Evolutionary conservation across 306 rosid genomes (phyloP), one percentile per base, ranked within the genome.

Genomic region (Quercus suber): DNA sequence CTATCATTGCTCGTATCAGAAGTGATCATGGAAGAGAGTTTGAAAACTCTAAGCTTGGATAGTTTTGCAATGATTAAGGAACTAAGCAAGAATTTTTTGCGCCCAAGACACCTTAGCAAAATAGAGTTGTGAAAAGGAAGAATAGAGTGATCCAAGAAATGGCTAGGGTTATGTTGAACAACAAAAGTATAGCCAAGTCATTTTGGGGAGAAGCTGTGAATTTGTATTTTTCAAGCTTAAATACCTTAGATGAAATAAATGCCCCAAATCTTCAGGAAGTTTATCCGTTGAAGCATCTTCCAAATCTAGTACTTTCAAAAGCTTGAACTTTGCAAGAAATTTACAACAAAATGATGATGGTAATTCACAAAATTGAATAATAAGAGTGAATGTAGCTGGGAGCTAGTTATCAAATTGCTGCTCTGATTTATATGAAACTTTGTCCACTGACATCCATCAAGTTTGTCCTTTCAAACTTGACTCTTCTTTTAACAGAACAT

Each of bases 191-290:
- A 2, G 28, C 28, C 28, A 27, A 27, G 28, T 27, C 28, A 27
- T 27, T 27, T 27, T 27, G 28, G 28, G 28, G 28, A 27, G 28
- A 27, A 27, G 28, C 3, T 0, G 28, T 27, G 3, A 27, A 27
- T 45, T 30, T 0, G 81, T 77, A 1, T 59, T 68, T 61, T 51
- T 83, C 12, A 86, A 37, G 19, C 45, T 83, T 56, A 83, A 80
- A 67, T 78, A 80, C 21, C 21, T 83, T 77, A 83, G 18, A 33
- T 77, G 67, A 17, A 77, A 77, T 8, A 63, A 35, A 3, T 43
- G 1, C 13, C 68, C 72, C 41, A 83, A 8, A 10, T 75, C 67
- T 37, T 56, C 0, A 17, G 85, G 87, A 33, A 83, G 64, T 13
- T 10, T 0, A 18, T 20, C 17, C 27, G 83, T 23, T 1, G 33